Evolutionary conservation across 2,329 filamentous ascomycete species (phyloP).

Genomic region (Nakataea oryzae): DNA sequence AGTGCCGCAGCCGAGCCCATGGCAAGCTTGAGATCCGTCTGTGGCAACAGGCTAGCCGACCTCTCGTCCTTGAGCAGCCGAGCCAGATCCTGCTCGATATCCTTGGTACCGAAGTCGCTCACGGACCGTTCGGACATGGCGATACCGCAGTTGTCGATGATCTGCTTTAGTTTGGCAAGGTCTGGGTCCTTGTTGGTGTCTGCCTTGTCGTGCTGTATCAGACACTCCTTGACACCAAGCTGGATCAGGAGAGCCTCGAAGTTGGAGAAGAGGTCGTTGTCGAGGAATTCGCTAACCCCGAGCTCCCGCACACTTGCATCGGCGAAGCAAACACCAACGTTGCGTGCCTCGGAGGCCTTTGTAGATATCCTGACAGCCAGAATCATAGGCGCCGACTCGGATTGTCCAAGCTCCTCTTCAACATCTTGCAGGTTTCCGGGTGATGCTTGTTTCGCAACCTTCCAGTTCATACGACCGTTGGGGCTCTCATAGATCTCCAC

Average conservation of each 20-base stretch:
- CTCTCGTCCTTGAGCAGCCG: conserved; percentile 80
- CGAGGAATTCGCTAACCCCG: conserved; percentile 95
- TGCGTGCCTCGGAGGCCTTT: conserved; percentile 76
- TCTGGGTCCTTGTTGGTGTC: conserved; percentile 86
- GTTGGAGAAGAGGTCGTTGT: conserved; percentile 97
- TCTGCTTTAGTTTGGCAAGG: conserved; percentile 73
- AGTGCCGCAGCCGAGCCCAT: conserved; percentile 91
- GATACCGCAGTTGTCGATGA: conserved; percentile 86
- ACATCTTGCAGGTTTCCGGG: conserved; percentile 95
- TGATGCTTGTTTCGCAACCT: conserved; percentile 81
- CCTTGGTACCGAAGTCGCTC: conserved; percentile 73
- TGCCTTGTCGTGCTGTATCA: conserved; percentile 68
- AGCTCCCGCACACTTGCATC: conserved; percentile 94
- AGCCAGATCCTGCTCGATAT: conserved; percentile 92
- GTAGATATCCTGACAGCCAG: conserved; percentile 86
- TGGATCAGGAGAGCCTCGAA: conserved; percentile 96
- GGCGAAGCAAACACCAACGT: conserved; percentile 91
- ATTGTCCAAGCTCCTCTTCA: conserved; percentile 80
- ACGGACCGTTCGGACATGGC: conserved; percentile 72
- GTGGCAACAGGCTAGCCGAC: conserved; percentile 65
- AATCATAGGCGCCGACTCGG: conserved; percentile 88
- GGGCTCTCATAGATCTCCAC: conserved; percentile 80
- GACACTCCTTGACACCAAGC: conserved; percentile 85
- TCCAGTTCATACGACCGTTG: conserved; percentile 80
- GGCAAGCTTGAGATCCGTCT: conserved; percentile 86